These are phyloP conservation scores for Saccharomycopsis fodiens DNA, from an alignment of 805 yeast genomes.

Conservation along the genomic window DNA sequence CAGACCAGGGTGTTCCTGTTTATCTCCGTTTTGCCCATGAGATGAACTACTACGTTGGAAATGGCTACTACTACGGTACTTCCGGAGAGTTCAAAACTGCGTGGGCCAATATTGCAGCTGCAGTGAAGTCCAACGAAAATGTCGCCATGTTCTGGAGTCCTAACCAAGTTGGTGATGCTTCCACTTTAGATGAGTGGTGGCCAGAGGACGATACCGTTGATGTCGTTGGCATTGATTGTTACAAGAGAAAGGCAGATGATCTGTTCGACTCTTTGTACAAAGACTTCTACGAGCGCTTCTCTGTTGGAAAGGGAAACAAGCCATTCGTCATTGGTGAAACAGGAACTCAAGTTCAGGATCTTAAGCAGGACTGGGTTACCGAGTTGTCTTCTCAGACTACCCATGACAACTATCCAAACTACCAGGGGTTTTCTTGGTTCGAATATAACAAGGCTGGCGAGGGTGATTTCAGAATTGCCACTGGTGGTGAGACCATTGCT, in stretches of 20 bases:
- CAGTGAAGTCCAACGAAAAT: background rate
- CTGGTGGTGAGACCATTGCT: conserved; percentile 6
- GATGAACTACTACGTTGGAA: background rate
- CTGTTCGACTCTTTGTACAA: background rate
- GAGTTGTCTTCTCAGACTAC: background rate
- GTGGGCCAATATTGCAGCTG: background rate
- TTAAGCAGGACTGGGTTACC: background rate
- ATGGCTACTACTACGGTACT: background rate
- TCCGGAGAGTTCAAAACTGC: background rate
- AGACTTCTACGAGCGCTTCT: too few species aligned
- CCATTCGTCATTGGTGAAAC: conserved; percentile 3
- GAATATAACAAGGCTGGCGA: conserved; percentile 14
- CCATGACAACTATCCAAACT: too few species aligned
- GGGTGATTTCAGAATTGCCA: conserved; percentile 14
- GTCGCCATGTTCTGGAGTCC: background rate
- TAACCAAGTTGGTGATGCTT: background rate
- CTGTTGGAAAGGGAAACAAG: background rate
- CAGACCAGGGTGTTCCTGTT: background rate
- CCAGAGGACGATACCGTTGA: background rate
- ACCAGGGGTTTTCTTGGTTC: conserved; percentile 10
- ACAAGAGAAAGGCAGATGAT: background rate
- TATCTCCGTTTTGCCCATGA: background rate
- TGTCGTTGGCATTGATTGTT: conserved; percentile 1
- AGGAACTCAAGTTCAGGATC: background rate
- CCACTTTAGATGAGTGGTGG: background rate